Conservation (phyloP, 2,329 filamentous ascomycete species). For the Colletotrichum tofieldiae region DNA sequence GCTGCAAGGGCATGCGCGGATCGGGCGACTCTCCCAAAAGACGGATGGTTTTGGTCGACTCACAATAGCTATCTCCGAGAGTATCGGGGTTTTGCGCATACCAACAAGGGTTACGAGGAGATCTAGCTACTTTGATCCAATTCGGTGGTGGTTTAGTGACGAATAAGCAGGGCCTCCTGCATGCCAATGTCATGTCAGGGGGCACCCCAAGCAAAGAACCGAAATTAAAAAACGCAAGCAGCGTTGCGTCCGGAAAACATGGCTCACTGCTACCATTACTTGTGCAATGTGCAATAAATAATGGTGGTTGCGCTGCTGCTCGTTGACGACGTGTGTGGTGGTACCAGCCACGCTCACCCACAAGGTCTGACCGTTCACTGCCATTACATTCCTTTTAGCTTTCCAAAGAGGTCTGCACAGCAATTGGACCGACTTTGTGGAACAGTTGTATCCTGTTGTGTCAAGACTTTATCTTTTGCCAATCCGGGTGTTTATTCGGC, state of each 20-base stretch:
- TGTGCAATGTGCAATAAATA: slow-evolving; percentile 20
- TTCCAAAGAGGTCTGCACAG: not conserved
- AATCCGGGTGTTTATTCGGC: not conserved
- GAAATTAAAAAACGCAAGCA: slow-evolving; percentile 22
- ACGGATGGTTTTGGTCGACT: not conserved
- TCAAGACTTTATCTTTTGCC: not conserved
- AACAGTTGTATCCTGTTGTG: slow-evolving; percentile 8
- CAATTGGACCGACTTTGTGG: not conserved
- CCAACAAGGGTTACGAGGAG: slow-evolving; percentile 14
- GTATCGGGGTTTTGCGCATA: not conserved
- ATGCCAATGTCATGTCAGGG: not conserved
- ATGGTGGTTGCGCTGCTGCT: slow-evolving; percentile 6
- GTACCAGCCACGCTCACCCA: not conserved
- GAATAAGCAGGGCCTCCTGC: slow-evolving; percentile 6
- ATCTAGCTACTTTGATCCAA: slow-evolving; percentile 1
- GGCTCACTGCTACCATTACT: not conserved
- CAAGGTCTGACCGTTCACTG: slow-evolving; percentile 2
- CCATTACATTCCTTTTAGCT: slow-evolving; percentile 2
- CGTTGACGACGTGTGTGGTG: not conserved
- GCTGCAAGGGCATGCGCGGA: not conserved
- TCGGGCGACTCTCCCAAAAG: not conserved
- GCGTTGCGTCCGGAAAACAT: slow-evolving; percentile 9
- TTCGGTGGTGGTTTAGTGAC: not conserved
- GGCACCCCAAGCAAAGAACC: not conserved
- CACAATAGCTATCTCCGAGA: not conserved